Conservation (phyloP, 768 basidiomycete genomes). For the Macrolepiota fuliginosa region DNA sequence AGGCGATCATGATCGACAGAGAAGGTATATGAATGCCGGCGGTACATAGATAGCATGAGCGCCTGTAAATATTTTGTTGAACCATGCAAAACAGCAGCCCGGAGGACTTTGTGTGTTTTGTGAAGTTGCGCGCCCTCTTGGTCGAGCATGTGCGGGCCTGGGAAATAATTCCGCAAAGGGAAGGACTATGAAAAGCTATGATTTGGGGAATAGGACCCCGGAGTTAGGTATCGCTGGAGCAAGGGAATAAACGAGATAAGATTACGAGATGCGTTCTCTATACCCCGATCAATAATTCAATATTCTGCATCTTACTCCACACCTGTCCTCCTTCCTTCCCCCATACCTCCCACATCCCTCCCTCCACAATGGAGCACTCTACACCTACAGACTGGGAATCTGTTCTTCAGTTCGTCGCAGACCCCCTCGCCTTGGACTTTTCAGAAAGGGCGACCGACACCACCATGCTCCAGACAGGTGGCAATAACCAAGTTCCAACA, state of each 20-base stretch:
- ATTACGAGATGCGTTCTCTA: conserved; percentile 9
- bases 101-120: background rate
- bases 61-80: background rate
- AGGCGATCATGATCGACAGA: background rate
- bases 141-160: background rate
- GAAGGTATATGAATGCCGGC: conserved; percentile 8
- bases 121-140: background rate
- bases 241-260: background rate
- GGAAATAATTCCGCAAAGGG: background rate
- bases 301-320: conserved; percentile 11
- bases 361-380: conserved; percentile 30
- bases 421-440: conserved; percentile 40
- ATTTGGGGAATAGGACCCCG: background rate
- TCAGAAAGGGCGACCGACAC: conserved; percentile 32
- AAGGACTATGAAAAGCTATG: background rate
- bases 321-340: background rate
- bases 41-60: background rate
- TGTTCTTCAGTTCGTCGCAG: conserved; percentile 58
- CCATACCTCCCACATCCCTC: conserved; percentile 13
- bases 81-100: background rate
- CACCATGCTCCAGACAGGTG: conserved; percentile 19
- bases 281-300: conserved; percentile 1
- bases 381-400: conserved; percentile 50
- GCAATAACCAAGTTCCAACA: conserved; percentile 51
- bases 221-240: background rate